Evolutionary conservation across 768 basidiomycete genomes (phyloP).

Genomic region (Hydnum rufescens): DNA sequence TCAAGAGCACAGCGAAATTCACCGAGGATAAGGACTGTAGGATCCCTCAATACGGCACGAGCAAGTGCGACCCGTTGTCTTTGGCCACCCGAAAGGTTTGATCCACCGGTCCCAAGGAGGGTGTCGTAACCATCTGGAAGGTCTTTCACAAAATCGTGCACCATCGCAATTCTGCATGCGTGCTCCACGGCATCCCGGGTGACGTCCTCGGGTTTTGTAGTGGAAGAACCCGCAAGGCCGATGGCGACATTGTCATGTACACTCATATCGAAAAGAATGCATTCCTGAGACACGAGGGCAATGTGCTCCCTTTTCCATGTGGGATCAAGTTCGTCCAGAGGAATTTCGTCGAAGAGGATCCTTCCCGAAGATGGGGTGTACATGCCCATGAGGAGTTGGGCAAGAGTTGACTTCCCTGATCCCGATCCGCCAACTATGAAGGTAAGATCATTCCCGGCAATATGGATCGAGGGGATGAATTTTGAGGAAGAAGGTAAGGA

Average conservation of each 20-base stretch:
- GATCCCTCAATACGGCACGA: constrained; percentile 65
- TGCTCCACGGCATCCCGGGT: constrained; percentile 50
- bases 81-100: constrained; percentile 78
- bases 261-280: constrained; percentile 58
- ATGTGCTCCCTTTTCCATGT: constrained; percentile 49
- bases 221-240: constrained; percentile 30
- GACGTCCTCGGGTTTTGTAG: constrained; percentile 28
- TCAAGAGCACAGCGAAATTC: constrained; percentile 17
- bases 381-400: constrained; percentile 45
- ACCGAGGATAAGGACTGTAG: constrained; percentile 82
- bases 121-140: constrained; percentile 86
- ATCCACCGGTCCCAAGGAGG: constrained; percentile 48
- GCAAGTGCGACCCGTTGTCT: constrained; percentile 81
- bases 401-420: constrained; percentile 57
- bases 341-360: constrained; percentile 66
- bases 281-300: constrained; percentile 59
- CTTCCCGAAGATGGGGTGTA: constrained; percentile 36
- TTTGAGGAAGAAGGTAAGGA: neutral
- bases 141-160: constrained; percentile 71
- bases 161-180: constrained; percentile 65
- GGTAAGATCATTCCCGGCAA: constrained; percentile 52
- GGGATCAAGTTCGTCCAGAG: constrained; percentile 52
- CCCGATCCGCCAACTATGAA: constrained; percentile 68
- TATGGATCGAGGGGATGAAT: constrained; percentile 36
- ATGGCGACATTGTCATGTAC: constrained; percentile 79